These are phyloP conservation scores for Magnolia changhungtana DNA, from an alignment of 164 flowering plant genomes.

Conservation along the genomic window DNA sequence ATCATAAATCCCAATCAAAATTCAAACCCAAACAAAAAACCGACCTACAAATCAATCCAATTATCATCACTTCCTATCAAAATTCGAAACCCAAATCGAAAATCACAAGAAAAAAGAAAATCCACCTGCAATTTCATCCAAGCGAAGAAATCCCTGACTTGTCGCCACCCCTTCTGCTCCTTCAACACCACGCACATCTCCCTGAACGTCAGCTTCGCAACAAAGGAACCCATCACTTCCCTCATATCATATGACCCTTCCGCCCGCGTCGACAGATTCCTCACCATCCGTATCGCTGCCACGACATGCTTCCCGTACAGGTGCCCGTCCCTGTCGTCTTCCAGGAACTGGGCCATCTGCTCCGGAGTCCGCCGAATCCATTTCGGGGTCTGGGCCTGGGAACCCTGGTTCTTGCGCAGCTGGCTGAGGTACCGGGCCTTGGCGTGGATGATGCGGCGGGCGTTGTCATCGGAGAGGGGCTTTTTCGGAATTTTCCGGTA, in stretches of 20 bases:
- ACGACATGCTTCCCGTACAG: conserved; percentile 85
- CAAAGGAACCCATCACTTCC: conserved; percentile 70
- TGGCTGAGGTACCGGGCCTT: conserved; percentile 65
- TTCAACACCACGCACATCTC: conserved; percentile 94
- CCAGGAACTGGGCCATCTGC: conserved; percentile 78
- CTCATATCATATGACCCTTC: conserved; percentile 74
- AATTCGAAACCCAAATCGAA: not conserved
- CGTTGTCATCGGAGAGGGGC: conserved; percentile 81
- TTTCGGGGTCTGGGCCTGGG: conserved; percentile 61
- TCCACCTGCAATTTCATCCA: conserved; percentile 99
- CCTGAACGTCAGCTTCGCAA: conserved; percentile 61
- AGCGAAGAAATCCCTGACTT: conserved; percentile 70
- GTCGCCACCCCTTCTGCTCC: conserved; percentile 91
- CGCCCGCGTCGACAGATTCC: conserved; percentile 42
- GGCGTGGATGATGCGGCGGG: conserved; percentile 72
- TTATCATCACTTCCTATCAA: not conserved
- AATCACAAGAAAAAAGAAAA: not conserved
- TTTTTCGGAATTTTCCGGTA: conserved; percentile 49
- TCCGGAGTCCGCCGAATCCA: conserved; percentile 86
- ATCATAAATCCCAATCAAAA: too few relatives aligned
- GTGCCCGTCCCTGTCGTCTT: conserved; percentile 80
- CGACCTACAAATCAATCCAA: not conserved
- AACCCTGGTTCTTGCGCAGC: conserved; percentile 68
- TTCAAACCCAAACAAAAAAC: too few relatives aligned
- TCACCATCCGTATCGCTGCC: conserved; percentile 68